Conservation (phyloP, 257 asterid genomes). For the Cruciata laevipes region DNA sequence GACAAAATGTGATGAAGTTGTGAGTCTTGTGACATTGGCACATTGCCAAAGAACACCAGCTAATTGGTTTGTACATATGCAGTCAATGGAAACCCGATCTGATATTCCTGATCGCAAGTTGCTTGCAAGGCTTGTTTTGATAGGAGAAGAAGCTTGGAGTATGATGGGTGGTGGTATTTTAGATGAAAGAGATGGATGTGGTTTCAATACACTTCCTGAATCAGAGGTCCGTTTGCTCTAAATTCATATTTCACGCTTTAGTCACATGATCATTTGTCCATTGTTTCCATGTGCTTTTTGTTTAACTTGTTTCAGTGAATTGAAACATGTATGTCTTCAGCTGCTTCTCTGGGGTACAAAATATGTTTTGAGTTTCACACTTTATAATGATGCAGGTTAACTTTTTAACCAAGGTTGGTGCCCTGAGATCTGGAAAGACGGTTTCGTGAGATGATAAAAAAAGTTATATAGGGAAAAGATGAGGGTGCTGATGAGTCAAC, state of each 20-base stretch:
- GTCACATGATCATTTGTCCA: background rate
- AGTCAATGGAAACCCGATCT: slow-evolving; percentile 91
- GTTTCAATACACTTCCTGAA: slow-evolving; percentile 80
- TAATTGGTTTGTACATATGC: slow-evolving; percentile 1
- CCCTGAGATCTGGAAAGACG: slow-evolving; percentile 73
- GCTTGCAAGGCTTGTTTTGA: slow-evolving; percentile 89
- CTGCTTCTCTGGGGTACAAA: slow-evolving; percentile 17
- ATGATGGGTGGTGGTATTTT: slow-evolving; percentile 99
- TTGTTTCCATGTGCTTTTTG: background rate
- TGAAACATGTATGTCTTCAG: background rate
- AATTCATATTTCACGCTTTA: slow-evolving; percentile 4
- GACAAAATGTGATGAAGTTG: slow-evolving; percentile 2
- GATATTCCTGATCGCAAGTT: slow-evolving; percentile 80
- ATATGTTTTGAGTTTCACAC: slow-evolving; percentile 11
- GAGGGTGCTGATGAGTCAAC: slow-evolving; percentile 63
- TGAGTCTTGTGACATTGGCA: background rate
- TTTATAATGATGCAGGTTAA: slow-evolving; percentile 53
- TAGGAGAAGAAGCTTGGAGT: slow-evolving; percentile 95
- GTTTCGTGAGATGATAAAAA: slow-evolving; percentile 80
- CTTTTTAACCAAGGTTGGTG: slow-evolving; percentile 77
- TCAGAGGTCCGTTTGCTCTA: slow-evolving; percentile 58
- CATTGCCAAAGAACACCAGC: background rate
- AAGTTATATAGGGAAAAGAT: slow-evolving; percentile 77
- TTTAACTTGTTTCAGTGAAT: background rate
- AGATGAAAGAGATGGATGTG: slow-evolving; percentile 92